These are phyloP conservation scores for Penicillium soppii DNA, from an alignment of 495 filamentous ascomycete genomes.

Conservation along the genomic window DNA sequence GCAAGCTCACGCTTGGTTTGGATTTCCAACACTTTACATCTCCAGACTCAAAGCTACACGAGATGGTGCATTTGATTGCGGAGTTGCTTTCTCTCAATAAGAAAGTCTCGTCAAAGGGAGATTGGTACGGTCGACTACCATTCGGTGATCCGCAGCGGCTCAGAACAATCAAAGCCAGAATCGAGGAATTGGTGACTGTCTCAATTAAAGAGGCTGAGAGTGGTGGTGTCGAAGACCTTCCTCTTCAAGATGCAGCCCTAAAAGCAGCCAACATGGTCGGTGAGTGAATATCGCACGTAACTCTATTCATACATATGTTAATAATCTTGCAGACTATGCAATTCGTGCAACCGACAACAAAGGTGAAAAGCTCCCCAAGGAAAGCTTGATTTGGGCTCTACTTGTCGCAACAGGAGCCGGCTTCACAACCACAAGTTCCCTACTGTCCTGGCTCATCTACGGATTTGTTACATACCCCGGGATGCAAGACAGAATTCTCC, in stretches of 20 bases:
- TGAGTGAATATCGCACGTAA: slow-evolving; percentile 7
- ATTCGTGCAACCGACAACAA: slow-evolving; percentile 47
- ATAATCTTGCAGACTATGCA: slow-evolving; percentile 36
- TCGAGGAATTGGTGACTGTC: slow-evolving; percentile 31
- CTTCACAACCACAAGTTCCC: slow-evolving; percentile 27
- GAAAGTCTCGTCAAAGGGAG: slow-evolving; percentile 40
- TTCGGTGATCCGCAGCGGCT: slow-evolving; percentile 48
- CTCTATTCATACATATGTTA: neutral
- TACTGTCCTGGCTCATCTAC: slow-evolving; percentile 51
- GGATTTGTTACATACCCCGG: slow-evolving; percentile 45
- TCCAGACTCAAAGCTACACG: slow-evolving; percentile 35
- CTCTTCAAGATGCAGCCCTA: slow-evolving; percentile 49
- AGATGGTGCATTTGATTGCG: slow-evolving; percentile 37
- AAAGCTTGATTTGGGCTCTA: slow-evolving; percentile 25
- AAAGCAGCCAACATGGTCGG: slow-evolving; percentile 41
- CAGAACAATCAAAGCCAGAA: slow-evolving; percentile 7
- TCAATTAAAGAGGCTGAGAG: slow-evolving; percentile 26
- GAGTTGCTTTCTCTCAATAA: slow-evolving; percentile 47
- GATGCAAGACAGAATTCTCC: slow-evolving; percentile 50
- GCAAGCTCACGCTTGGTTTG: slow-evolving; percentile 46
- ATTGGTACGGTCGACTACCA: slow-evolving; percentile 52
- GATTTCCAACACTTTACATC: slow-evolving; percentile 52
- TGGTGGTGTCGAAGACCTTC: slow-evolving; percentile 36
- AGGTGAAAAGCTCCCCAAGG: slow-evolving; percentile 47
- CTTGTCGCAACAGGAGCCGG: slow-evolving; percentile 28